Base-by-base conservation (phyloP, 192 early-diverging fungal genomes). In the Coemansia sp. region DNA sequence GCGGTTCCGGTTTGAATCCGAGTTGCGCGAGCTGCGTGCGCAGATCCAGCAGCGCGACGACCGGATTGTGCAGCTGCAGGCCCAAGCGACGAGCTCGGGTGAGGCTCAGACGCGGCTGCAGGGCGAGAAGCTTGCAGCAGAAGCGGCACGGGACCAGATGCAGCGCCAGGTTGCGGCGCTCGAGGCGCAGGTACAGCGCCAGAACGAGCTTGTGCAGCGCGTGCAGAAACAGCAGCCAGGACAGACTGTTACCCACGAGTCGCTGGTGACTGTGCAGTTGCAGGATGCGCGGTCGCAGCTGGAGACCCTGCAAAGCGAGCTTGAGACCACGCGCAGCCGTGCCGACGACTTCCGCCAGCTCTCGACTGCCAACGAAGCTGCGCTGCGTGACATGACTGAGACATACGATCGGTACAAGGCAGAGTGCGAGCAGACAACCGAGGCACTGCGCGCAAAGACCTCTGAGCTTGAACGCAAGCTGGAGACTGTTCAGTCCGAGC, bases 371-470 rank as follows among this genome's bases (percentile, higher is more conserved):
- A 84, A 78, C 65, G 92, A 93, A 55, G 74, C 68, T 26, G 66
- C 85, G n/a, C 78, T 91, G 52, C 70, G 73, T 5, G 85, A 89
- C 69, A 73, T 91, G 48, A 84, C 85, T 37, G 65, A 77, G 2
- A 84, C 88, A 0, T 92, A 88, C 69, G 92, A 93, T 62, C 68
- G 76, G 47, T 91, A 86, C 69, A 86, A 86, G 65, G 72, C 67
- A 19, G 81, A 83, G 53, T 85, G 81, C 45, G 84, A 85, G 20
- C 41, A 59, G 10, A 57, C 69, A 26, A 38, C 66, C 19, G 65
- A 54, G 9, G 69, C 76, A 53, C 77, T 69, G 32, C 18, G 47
- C 16, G 45, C 73, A 13, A 62, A 62, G 4, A 64, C 73, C 39
- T 61, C 56, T 10, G 57, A 63, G 26, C 71, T 83, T 2, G 84